phyloP scores from a whole-genome alignment of 768 basidiomycete genomes.

The Serendipita indica region DNA sequence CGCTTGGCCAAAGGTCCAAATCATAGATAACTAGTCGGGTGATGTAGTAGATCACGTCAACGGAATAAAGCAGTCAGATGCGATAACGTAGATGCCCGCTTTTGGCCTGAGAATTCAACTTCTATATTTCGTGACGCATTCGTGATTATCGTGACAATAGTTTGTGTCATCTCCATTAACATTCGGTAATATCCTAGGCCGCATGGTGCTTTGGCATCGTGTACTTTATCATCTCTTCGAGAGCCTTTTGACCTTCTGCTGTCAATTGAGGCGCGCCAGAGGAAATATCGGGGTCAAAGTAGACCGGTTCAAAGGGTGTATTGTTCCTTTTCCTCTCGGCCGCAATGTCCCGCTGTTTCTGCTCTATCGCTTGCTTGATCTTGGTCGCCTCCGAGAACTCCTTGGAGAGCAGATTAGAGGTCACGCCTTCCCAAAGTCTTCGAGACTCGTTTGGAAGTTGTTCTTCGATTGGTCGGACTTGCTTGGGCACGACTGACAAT shows the following conservation, averaged over 20 bases:
- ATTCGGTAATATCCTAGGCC: neutral
- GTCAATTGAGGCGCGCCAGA: conserved; percentile 58
- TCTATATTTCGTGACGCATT: too few species aligned
- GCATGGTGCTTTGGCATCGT: neutral
- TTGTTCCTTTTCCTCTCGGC: conserved; percentile 75
- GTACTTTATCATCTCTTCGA: conserved; percentile 37
- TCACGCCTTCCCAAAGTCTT: conserved; percentile 77
- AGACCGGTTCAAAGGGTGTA: conserved; percentile 56
- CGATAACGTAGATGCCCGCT: too few species aligned
- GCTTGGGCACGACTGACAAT: conserved; percentile 63
- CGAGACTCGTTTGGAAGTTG: conserved; percentile 75
- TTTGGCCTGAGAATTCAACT: too few species aligned
- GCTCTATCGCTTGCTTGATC: conserved; percentile 85
- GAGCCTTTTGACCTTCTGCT: conserved; percentile 47
- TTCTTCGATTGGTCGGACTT: conserved; percentile 62
- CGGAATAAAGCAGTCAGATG: too few species aligned
- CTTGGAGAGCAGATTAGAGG: conserved; percentile 57
- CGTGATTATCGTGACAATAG: too few species aligned
- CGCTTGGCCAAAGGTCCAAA: conserved; percentile 38
- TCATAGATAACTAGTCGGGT: neutral
- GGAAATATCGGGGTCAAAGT: conserved; percentile 56
- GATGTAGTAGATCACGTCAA: neutral
- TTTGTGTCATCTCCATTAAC: too few species aligned
- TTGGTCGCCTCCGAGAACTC: conserved; percentile 84
- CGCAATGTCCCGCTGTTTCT: conserved; percentile 79